Conservation (phyloP, 768 basidiomycete genomes). For the Suillus clintonianus region DNA sequence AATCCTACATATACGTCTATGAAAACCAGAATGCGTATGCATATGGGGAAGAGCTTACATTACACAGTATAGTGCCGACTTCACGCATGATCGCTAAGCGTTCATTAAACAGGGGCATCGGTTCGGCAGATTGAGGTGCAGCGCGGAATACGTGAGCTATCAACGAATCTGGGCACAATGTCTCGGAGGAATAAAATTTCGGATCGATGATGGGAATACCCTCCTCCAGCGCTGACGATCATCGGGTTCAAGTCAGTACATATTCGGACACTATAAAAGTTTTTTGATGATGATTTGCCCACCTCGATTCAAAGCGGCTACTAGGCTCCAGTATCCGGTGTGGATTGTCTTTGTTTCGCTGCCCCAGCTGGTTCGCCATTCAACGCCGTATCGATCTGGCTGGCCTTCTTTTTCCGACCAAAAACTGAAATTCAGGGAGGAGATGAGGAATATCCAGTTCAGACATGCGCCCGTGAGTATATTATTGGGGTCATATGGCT, state of each 20-base stretch:
- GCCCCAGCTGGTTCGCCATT: slow-evolving; percentile 74
- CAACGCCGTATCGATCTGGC: slow-evolving; percentile 69
- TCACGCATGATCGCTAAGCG: slow-evolving; percentile 79
- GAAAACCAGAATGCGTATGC: background rate
- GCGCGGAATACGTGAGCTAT: slow-evolving; percentile 71
- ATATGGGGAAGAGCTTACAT: slow-evolving; percentile 43
- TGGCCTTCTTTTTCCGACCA: slow-evolving; percentile 75
- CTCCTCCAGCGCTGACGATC: slow-evolving; percentile 65
- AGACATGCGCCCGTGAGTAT: slow-evolving; percentile 59
- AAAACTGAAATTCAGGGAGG: slow-evolving; percentile 84
- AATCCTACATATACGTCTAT: slow-evolving; percentile 44
- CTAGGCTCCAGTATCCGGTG: slow-evolving; percentile 88
- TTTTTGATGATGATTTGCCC: slow-evolving; percentile 11
- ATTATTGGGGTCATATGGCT: slow-evolving; percentile 55
- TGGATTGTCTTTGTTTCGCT: slow-evolving; percentile 51
- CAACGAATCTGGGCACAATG: slow-evolving; percentile 67
- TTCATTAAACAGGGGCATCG: slow-evolving; percentile 68
- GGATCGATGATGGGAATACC: slow-evolving; percentile 80
- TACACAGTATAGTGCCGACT: slow-evolving; percentile 70
- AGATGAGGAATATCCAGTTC: slow-evolving; percentile 89
- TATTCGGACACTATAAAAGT: background rate
- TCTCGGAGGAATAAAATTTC: slow-evolving; percentile 71
- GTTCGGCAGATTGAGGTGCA: slow-evolving; percentile 56
- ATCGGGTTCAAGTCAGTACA: background rate
- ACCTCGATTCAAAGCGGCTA: slow-evolving; percentile 86